phyloP scores from a whole-genome alignment of 352 stramenopile genomes.

The Phytophthora meadii region DNA sequence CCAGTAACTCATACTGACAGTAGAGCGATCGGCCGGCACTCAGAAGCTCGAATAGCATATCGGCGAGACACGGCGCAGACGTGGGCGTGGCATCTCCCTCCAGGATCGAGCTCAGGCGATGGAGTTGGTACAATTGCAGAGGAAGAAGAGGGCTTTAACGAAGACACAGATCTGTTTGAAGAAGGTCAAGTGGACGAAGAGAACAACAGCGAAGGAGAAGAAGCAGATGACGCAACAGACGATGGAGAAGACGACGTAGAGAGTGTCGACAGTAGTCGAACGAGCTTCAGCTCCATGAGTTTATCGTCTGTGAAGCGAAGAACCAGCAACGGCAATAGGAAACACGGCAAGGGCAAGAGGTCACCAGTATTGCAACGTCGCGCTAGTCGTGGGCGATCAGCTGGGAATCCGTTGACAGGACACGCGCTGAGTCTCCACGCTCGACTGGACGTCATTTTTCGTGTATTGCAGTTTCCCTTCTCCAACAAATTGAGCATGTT shows the following conservation, averaged over 20 bases:
- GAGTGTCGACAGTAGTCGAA: slow-evolving; percentile 27
- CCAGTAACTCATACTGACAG: slow-evolving; percentile 29
- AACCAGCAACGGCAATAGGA: slow-evolving; percentile 22
- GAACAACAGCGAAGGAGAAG: slow-evolving; percentile 24
- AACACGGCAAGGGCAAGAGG: slow-evolving; percentile 34
- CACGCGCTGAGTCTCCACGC: slow-evolving; percentile 58
- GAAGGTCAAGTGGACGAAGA: slow-evolving; percentile 24
- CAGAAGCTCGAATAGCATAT: slow-evolving; percentile 58
- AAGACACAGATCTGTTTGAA: not conserved
- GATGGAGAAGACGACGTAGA: slow-evolving; percentile 29
- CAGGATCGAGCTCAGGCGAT: slow-evolving; percentile 12
- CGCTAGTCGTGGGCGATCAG: slow-evolving; percentile 25
- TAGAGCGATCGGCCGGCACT: slow-evolving; percentile 51
- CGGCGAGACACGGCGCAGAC: slow-evolving; percentile 58
- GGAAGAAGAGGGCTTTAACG: slow-evolving; percentile 5
- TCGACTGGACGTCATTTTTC: slow-evolving; percentile 67
- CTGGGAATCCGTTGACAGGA: slow-evolving; percentile 32
- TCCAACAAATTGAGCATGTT: slow-evolving; percentile 69
- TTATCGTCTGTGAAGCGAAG: slow-evolving; percentile 23
- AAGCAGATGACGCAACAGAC: slow-evolving; percentile 27
- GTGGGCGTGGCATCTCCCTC: slow-evolving; percentile 52
- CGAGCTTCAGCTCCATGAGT: slow-evolving; percentile 33
- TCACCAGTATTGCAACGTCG: slow-evolving; percentile 17
- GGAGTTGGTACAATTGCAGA: slow-evolving; percentile 28
- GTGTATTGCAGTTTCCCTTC: slow-evolving; percentile 66